A percentile compares a stretch with the other conserved stretches of the same genome.
Evolutionary conservation across 768 basidiomycete species (phyloP).

Genomic region (Candolleomyces eurysporus): DNA sequence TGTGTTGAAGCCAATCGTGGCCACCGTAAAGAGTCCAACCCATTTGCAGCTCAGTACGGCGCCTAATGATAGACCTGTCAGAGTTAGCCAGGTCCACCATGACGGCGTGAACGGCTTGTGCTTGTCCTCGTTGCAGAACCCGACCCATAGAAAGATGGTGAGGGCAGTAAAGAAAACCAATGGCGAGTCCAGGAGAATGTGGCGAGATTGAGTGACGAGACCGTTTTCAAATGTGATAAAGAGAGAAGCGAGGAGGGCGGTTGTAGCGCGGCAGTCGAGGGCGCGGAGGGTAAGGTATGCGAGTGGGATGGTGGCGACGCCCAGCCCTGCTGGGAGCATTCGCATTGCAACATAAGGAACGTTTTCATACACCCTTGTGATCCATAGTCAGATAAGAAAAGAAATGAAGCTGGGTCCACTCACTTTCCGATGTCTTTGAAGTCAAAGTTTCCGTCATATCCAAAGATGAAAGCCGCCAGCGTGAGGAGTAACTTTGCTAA

Average conservation of each 20-base stretch:
- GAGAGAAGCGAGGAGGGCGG: constrained; percentile 86
- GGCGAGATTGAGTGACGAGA: constrained; percentile 90
- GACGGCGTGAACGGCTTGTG: constrained; percentile 74
- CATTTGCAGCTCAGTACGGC: constrained; percentile 95
- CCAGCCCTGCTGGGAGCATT: constrained; percentile 86
- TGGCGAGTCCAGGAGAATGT: constrained; percentile 98
- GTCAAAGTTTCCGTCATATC: constrained; percentile 92
- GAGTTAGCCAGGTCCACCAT: constrained; percentile 93
- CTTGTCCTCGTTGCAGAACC: constrained; percentile 90
- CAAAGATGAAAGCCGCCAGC: constrained; percentile 79
- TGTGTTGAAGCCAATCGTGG: constrained; percentile 86
- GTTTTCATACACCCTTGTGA: constrained; percentile 67
- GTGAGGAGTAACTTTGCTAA: constrained; percentile 95
- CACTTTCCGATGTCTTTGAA: constrained; percentile 98
- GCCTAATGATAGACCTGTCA: constrained; percentile 88
- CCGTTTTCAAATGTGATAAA: constrained; percentile 98
- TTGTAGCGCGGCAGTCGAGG: constrained; percentile 88
- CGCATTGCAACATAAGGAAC: constrained; percentile 98
- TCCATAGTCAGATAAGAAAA: neutral
- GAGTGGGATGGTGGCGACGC: constrained; percentile 85
- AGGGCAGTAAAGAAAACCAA: constrained; percentile 97
- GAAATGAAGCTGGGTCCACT: constrained; percentile 22
- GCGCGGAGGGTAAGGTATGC: constrained; percentile 92
- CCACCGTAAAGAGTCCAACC: constrained; percentile 98
- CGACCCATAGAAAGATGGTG: constrained; percentile 80